Conservation (phyloP, 2,329 filamentous ascomycete species). For the Penicillium decumbens region DNA sequence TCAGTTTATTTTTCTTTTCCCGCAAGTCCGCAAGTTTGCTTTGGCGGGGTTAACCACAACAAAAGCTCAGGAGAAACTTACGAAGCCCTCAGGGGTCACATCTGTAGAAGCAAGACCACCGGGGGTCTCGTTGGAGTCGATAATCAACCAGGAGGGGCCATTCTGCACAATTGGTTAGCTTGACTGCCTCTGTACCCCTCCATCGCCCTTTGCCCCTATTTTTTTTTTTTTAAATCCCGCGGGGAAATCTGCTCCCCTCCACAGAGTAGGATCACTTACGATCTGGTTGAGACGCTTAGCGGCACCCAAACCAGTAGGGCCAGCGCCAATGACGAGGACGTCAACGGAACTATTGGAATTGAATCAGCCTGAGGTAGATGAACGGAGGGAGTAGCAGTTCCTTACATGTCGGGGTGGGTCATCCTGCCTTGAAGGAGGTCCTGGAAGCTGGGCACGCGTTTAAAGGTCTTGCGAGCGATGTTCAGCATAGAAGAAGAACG, state of each 20-base stretch:
- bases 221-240: constrained; percentile 3
- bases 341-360: constrained; percentile 69
- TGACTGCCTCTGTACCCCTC: constrained; percentile 20
- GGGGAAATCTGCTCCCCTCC: constrained; percentile 1
- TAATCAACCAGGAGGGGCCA: constrained; percentile 89
- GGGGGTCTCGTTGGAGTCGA: constrained; percentile 85
- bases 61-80: constrained; percentile 52
- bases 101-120: constrained; percentile 96
- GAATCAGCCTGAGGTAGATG: neutral
- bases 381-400: constrained; percentile 4
- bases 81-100: constrained; percentile 91
- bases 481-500: constrained; percentile 40
- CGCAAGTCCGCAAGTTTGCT: neutral
- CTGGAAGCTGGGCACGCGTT: constrained; percentile 44
- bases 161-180: constrained; percentile 54
- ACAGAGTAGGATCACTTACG: constrained; percentile 51
- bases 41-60: neutral
- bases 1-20: constrained; percentile 12
- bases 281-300: constrained; percentile 97
- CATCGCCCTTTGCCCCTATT: constrained; percentile 11
- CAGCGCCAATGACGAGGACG: constrained; percentile 95
- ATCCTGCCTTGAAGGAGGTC: constrained; percentile 46
- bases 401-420: constrained; percentile 45
- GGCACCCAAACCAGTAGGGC: constrained; percentile 93
- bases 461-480: constrained; percentile 42